Conservation (phyloP, 1,139 yeast species). For the Yamadazyma mexicana region DNA sequence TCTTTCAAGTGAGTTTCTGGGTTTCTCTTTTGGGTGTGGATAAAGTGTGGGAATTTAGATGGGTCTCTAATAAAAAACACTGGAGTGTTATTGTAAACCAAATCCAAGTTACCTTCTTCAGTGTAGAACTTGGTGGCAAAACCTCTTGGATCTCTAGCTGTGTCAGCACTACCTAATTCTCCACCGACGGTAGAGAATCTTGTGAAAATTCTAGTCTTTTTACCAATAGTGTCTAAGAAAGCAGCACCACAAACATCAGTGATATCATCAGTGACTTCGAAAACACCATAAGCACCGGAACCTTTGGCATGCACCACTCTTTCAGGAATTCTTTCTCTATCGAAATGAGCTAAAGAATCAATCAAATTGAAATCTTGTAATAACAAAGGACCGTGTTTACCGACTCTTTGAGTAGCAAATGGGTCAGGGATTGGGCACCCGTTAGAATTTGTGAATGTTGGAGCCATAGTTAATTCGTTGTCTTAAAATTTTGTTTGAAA, state of each 20-base stretch:
- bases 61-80: slow-evolving; percentile 86
- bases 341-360: slow-evolving; percentile 79
- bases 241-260: slow-evolving; percentile 71
- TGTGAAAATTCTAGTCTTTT: slow-evolving; percentile 70
- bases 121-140: slow-evolving; percentile 82
- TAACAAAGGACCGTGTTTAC: slow-evolving; percentile 72
- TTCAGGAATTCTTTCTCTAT: slow-evolving; percentile 86
- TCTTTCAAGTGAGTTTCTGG: slow-evolving; percentile 84
- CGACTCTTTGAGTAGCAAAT: slow-evolving; percentile 73
- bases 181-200: slow-evolving; percentile 92
- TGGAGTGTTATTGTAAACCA: slow-evolving; percentile 90
- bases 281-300: slow-evolving; percentile 80
- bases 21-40: slow-evolving; percentile 80
- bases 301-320: slow-evolving; percentile 92
- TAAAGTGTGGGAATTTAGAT: slow-evolving; percentile 82
- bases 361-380: slow-evolving; percentile 78
- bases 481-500: too few relatives aligned
- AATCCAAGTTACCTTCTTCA: slow-evolving; percentile 85
- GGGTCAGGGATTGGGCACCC: slow-evolving; percentile 72
- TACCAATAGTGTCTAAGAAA: slow-evolving; percentile 71
- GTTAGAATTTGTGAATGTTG: slow-evolving; percentile 64
- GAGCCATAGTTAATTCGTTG: slow-evolving; percentile 25
- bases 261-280: slow-evolving; percentile 81
- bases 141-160: slow-evolving; percentile 91
- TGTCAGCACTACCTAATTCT: slow-evolving; percentile 79